phyloP scores from a whole-genome alignment of 257 asterid species.

The Coffea eugenioides region DNA sequence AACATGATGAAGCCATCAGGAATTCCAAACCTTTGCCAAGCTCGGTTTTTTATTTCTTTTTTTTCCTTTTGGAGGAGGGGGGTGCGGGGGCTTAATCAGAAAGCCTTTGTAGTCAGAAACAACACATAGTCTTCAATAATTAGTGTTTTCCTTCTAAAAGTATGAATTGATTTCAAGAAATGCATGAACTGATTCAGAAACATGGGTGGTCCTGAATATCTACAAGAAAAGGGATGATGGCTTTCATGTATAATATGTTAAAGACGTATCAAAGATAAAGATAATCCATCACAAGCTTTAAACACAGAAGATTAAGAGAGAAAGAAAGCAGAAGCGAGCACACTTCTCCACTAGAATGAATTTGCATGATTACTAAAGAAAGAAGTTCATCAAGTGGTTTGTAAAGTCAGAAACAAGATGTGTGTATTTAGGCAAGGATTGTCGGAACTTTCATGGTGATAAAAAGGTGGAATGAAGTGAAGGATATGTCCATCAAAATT shows the following conservation, averaged over 20 bases:
- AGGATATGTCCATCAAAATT: conserved; percentile 1
- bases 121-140: conserved; percentile 28
- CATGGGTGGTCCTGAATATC: conserved; percentile 42
- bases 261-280: neutral
- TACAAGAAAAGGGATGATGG: conserved; percentile 11
- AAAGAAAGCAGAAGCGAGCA: neutral
- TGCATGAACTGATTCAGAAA: conserved; percentile 78
- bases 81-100: neutral
- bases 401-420: neutral
- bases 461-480: conserved; percentile 2
- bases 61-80: neutral
- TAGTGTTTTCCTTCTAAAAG: conserved; percentile 59
- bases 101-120: conserved; percentile 19
- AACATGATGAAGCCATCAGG: conserved; percentile 64
- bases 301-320: neutral
- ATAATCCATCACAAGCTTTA: conserved; percentile 9
- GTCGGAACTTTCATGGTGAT: conserved; percentile 15
- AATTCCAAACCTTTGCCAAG: conserved; percentile 1
- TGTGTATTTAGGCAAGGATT: conserved; percentile 12
- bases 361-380: conserved; percentile 14
- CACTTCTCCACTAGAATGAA: conserved; percentile 12
- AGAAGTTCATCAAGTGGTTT: neutral
- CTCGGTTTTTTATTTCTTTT: neutral
- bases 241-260: conserved; percentile 41
- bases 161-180: conserved; percentile 78